Percentiles rank a stretch among this genome's conserved stretches.
Conservation (phyloP, 768 basidiomycete genomes). For the Mrakia hoshinonis region DNA sequence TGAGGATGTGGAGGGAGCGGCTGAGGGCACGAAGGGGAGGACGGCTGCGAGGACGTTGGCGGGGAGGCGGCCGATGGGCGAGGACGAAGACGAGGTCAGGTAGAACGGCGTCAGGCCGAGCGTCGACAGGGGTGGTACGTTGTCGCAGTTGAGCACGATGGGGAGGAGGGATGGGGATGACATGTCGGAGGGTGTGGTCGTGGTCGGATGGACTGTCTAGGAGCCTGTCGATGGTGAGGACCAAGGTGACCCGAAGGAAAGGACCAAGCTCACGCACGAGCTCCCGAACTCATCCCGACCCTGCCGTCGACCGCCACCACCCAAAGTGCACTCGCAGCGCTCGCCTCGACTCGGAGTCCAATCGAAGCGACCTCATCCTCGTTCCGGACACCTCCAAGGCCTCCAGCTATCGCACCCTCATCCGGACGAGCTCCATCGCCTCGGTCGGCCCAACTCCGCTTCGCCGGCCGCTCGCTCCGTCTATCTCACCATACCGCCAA, state of each 20-base stretch:
- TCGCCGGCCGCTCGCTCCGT: too few species aligned
- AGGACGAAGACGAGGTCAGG: constrained; percentile 11
- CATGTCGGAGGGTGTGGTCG: background rate
- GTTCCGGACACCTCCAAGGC: too few species aligned
- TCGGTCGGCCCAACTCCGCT: too few species aligned
- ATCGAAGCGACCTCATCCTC: too few species aligned
- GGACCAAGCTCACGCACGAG: too few species aligned
- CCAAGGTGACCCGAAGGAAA: background rate
- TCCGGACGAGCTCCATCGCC: too few species aligned
- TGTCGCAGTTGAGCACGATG: constrained; percentile 25
- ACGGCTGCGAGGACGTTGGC: background rate
- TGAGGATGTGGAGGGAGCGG: background rate
- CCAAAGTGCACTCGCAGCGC: too few species aligned
- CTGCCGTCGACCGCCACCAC: too few species aligned
- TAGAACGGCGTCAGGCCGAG: constrained; percentile 15
- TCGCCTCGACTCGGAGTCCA: too few species aligned
- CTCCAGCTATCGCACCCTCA: too few species aligned
- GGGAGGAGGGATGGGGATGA: constrained; percentile 20
- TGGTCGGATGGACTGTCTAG: background rate
- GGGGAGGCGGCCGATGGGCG: constrained; percentile 23
- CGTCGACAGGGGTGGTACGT: constrained; percentile 13
- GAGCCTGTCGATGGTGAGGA: background rate
- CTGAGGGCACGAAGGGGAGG: background rate
- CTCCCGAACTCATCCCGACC: too few species aligned
- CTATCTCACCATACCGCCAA: too few species aligned